Conservation (phyloP, 73 alveolate species). For the Paramecium caudatum region DNA sequence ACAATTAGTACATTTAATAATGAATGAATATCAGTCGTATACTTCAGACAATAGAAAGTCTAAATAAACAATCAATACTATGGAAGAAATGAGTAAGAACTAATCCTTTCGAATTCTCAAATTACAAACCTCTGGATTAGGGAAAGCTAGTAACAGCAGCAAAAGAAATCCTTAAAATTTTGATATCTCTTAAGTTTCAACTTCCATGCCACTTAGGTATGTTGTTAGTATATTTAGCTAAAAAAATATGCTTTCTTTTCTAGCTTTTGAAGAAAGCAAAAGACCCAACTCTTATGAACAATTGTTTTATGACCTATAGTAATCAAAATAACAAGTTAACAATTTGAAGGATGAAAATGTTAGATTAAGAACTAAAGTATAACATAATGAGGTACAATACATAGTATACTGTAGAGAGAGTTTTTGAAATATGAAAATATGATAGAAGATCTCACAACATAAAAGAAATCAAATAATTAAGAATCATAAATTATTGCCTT, state of each 20-base stretch:
- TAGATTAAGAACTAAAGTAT: conserved; percentile 27
- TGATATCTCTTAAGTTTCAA: conserved; percentile 29
- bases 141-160: neutral
- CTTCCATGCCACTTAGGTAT: conserved; percentile 59
- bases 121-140: conserved; percentile 31
- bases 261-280: conserved; percentile 17
- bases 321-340: neutral
- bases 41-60: conserved; percentile 46
- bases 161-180: conserved; percentile 47
- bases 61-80: conserved; percentile 38
- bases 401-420: neutral
- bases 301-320: neutral
- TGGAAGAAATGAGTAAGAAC: conserved; percentile 29
- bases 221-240: neutral
- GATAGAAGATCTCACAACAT: conserved; percentile 37
- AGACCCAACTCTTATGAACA: conserved; percentile 1
- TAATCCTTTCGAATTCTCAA: conserved; percentile 55
- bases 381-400: neutral
- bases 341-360: conserved; percentile 30
- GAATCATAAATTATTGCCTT: neutral
- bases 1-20: neutral
- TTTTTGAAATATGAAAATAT: conserved; percentile 18
- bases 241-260: conserved; percentile 49
- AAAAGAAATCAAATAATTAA: conserved; percentile 4
- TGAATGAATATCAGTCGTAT: conserved; percentile 53